Conservation (phyloP, 2,329 filamentous ascomycete species). For the Hymenoscyphus occultus region DNA sequence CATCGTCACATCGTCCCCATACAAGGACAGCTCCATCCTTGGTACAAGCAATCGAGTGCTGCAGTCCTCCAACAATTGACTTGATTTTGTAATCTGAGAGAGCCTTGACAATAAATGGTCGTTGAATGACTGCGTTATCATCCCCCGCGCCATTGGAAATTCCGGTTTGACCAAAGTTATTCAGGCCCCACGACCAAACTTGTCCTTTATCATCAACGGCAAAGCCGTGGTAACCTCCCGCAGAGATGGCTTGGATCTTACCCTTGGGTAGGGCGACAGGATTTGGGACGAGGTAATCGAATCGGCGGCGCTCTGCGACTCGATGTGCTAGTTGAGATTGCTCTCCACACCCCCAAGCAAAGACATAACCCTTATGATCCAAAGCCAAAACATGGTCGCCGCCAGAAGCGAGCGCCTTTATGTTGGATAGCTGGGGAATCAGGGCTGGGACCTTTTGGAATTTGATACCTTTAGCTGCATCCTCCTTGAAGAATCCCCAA, state of each 20-base stretch:
- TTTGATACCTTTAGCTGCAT: slow-evolving; percentile 20
- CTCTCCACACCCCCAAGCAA: slow-evolving; percentile 63
- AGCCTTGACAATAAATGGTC: slow-evolving; percentile 63
- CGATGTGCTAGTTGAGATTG: slow-evolving; percentile 44
- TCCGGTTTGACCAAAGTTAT: slow-evolving; percentile 81
- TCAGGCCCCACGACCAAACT: slow-evolving; percentile 80
- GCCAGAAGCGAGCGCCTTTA: slow-evolving; percentile 51
- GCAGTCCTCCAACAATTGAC: slow-evolving; percentile 66
- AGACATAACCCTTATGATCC: slow-evolving; percentile 55
- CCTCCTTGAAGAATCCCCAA: slow-evolving; percentile 47
- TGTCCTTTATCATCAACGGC: slow-evolving; percentile 65
- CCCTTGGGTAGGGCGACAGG: slow-evolving; percentile 31
- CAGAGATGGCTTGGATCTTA: slow-evolving; percentile 30
- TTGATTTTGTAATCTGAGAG: slow-evolving; percentile 61
- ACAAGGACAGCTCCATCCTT: slow-evolving; percentile 55
- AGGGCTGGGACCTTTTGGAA: slow-evolving; percentile 38
- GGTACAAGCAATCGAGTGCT: slow-evolving; percentile 70
- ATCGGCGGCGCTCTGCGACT: slow-evolving; percentile 27
- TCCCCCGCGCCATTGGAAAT: slow-evolving; percentile 61
- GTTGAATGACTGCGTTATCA: slow-evolving; percentile 67
- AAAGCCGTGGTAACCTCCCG: slow-evolving; percentile 78
- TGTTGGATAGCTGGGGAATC: slow-evolving; percentile 54
- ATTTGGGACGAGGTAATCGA: slow-evolving; percentile 24
- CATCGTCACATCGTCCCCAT: slow-evolving; percentile 57
- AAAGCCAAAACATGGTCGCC: slow-evolving; percentile 58